Conservation (phyloP, 805 yeast species). For the Helenozyma baotianmanensis region DNA sequence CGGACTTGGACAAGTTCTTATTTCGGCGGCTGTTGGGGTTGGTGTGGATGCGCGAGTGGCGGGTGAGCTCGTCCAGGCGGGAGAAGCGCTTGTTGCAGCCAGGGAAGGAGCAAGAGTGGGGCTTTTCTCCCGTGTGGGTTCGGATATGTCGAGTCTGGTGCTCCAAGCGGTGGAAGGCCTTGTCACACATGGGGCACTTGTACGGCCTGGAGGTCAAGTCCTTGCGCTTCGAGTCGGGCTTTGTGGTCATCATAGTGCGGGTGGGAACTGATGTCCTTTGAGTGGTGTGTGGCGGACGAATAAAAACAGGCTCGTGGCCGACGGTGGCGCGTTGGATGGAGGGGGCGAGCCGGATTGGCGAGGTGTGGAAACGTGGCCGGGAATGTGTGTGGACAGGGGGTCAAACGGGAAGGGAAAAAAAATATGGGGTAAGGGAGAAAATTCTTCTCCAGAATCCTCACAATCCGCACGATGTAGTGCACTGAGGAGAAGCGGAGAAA, state of each 20-base stretch:
- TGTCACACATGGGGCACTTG: conserved; percentile 68
- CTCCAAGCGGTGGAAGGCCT: conserved; percentile 71
- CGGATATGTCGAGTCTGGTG: conserved; percentile 77
- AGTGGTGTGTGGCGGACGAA: background rate
- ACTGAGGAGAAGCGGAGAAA: conserved; percentile 19
- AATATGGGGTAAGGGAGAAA: conserved; percentile 17
- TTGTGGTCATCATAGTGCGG: conserved; percentile 12
- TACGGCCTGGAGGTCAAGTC: conserved; percentile 46
- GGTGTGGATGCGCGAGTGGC: conserved; percentile 69
- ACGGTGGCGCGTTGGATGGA: too few species aligned
- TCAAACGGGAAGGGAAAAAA: conserved; percentile 1
- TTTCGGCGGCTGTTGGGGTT: conserved; percentile 66
- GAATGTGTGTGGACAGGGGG: background rate
- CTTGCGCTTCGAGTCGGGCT: conserved; percentile 14
- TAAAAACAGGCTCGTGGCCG: background rate
- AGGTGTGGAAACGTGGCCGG: conserved; percentile 1
- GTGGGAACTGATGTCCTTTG: conserved; percentile 1
- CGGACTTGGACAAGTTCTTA: conserved; percentile 30
- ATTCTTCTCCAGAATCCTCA: conserved; percentile 15
- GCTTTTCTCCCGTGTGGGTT: conserved; percentile 80
- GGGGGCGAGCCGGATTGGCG: too few species aligned
- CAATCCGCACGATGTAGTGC: conserved; percentile 3
- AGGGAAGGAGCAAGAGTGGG: conserved; percentile 69
- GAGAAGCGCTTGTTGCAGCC: conserved; percentile 67
- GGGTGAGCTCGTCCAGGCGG: conserved; percentile 68